Percentiles rank a stretch among this genome's conserved stretches.
phyloP scores from a whole-genome alignment of 2,329 filamentous ascomycete species.

The Stemphylium beticola region DNA sequence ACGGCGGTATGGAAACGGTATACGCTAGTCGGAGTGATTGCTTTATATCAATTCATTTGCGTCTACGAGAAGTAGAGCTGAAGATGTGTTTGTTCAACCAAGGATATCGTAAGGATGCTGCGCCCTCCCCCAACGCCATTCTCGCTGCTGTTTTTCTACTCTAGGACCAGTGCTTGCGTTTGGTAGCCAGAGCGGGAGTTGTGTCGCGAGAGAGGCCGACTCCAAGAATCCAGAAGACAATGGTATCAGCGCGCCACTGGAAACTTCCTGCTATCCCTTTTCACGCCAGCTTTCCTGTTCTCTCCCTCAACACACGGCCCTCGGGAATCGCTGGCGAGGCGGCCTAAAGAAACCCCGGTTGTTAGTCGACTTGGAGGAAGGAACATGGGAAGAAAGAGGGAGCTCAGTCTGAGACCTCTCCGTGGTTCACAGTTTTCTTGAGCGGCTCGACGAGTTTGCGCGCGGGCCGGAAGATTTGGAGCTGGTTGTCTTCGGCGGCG shows the following conservation, averaged over 20 bases:
- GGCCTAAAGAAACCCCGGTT: too few species aligned
- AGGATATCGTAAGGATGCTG: constrained; percentile 9
- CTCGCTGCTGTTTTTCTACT: background rate
- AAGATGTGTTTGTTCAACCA: background rate
- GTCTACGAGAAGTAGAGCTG: background rate
- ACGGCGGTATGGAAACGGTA: background rate
- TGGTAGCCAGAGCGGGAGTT: background rate
- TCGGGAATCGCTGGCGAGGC: too few species aligned
- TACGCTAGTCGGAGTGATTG: background rate
- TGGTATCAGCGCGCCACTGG: too few species aligned
- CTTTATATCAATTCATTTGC: background rate
- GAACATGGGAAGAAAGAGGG: background rate
- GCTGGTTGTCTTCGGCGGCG: constrained; percentile 93
- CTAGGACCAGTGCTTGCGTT: background rate
- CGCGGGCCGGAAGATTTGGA: constrained; percentile 74
- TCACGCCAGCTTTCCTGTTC: too few species aligned
- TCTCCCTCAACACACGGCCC: too few species aligned
- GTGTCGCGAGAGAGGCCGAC: background rate
- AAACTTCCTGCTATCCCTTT: too few species aligned
- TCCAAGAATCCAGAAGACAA: background rate
- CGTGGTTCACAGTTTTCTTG: constrained; percentile 45
- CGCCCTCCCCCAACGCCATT: background rate
- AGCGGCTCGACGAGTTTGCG: constrained; percentile 47
- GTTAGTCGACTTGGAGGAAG: constrained; percentile 1
- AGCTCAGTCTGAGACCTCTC: constrained; percentile 48